Percentiles rank a stretch among this genome's conserved stretches.
Evolutionary conservation across 495 filamentous ascomycete genomes (phyloP).

Genomic region (Penicillium goetzii): DNA sequence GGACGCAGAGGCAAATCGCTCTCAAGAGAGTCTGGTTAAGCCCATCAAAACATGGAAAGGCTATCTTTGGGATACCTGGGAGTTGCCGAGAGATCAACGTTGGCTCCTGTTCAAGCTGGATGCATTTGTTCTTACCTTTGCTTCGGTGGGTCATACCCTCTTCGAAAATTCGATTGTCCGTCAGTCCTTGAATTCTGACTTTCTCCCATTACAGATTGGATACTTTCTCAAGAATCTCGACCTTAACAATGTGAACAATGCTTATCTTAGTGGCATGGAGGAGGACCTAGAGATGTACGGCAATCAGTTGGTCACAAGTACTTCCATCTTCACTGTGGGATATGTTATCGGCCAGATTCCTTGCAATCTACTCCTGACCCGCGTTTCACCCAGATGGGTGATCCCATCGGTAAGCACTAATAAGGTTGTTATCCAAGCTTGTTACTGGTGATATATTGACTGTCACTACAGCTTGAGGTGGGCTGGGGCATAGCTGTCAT

Average conservation of each 20-base stretch:
- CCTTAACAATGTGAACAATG: conserved; percentile 50
- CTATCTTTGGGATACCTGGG: conserved; percentile 1
- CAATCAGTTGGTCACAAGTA: conserved; percentile 30
- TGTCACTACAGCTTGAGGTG: conserved; percentile 43
- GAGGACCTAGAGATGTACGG: conserved; percentile 43
- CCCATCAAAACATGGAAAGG: not conserved
- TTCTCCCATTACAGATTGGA: not conserved
- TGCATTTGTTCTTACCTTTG: not conserved
- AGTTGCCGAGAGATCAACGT: not conserved
- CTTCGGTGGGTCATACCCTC: not conserved
- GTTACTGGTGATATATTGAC: not conserved
- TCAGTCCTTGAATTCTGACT: not conserved
- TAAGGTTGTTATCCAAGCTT: not conserved
- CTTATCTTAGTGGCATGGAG: conserved; percentile 46
- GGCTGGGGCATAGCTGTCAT: conserved; percentile 53
- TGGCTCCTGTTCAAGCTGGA: not conserved
- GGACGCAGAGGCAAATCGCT: not conserved
- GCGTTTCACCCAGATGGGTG: not conserved
- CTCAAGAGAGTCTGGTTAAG: not conserved
- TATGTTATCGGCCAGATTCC: not conserved
- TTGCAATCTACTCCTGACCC: not conserved
- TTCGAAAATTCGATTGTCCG: not conserved
- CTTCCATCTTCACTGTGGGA: conserved; percentile 24
- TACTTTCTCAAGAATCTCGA: not conserved
- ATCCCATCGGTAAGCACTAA: not conserved